Evolutionary conservation across 2,329 filamentous ascomycete species (phyloP).

Genomic region (Camillea tinctor): DNA sequence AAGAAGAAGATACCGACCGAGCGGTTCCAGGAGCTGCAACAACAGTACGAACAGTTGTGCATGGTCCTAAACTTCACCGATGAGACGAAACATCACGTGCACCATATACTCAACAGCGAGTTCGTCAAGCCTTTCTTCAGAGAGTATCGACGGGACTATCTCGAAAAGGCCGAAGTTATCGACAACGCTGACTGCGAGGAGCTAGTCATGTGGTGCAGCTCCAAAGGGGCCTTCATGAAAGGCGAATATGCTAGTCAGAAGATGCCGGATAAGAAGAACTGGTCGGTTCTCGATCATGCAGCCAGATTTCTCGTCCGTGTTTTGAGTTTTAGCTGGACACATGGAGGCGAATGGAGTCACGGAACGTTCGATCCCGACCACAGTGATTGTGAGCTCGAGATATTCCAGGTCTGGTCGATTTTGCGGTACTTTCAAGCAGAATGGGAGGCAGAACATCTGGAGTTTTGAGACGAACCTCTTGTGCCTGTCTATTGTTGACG

Average conservation of each 20-base stretch:
- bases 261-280: conserved; percentile 18
- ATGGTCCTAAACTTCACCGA: conserved; percentile 25
- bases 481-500: not conserved
- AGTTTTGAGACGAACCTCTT: conserved; percentile 19
- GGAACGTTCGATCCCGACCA: conserved; percentile 25
- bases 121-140: conserved; percentile 28
- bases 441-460: conserved; percentile 29
- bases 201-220: conserved; percentile 17
- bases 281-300: conserved; percentile 28
- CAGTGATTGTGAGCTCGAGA: conserved; percentile 24
- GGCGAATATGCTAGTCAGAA: conserved; percentile 12
- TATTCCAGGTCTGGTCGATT: conserved; percentile 30
- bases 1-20: conserved; percentile 18
- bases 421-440: conserved; percentile 29
- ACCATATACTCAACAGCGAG: conserved; percentile 21
- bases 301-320: conserved; percentile 28
- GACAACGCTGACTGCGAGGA: conserved; percentile 21
- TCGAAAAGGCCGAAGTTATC: conserved; percentile 17
- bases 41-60: conserved; percentile 22
- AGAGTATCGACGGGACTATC: conserved; percentile 29
- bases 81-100: conserved; percentile 17
- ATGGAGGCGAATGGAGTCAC: conserved; percentile 26
- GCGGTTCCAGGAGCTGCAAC: conserved; percentile 15
- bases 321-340: conserved; percentile 27
- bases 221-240: conserved; percentile 19